phyloP scores from a whole-genome alignment of 208 protist genomes.

The Acanthamoeba castellanii region DNA sequence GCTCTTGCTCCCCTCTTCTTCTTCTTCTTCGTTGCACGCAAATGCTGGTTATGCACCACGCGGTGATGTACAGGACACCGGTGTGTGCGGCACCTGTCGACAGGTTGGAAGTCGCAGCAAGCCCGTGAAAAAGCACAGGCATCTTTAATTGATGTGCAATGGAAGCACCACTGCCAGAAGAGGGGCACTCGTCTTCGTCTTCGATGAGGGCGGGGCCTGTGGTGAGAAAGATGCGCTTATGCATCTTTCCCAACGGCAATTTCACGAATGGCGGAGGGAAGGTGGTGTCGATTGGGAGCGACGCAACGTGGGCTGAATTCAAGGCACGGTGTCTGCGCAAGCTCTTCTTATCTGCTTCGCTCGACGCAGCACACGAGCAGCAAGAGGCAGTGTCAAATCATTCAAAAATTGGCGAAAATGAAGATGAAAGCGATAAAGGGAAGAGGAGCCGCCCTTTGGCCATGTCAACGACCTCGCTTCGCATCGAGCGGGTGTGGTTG shows the following conservation, averaged over 20 bases:
- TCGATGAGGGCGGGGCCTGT: neutral
- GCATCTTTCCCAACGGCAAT: conserved; percentile 27
- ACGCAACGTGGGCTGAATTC: conserved; percentile 28
- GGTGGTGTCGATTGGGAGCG: neutral
- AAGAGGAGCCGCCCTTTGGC: neutral
- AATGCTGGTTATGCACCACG: too few species aligned
- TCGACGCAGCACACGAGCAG: neutral
- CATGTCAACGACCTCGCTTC: neutral
- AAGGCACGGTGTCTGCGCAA: conserved; percentile 26
- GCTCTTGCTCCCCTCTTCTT: too few species aligned
- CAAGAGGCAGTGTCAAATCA: neutral
- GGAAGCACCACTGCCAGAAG: neutral
- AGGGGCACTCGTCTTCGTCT: neutral
- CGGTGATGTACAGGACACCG: too few species aligned
- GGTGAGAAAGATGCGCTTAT: conserved; percentile 16
- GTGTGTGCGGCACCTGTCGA: too few species aligned
- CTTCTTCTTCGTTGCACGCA: too few species aligned
- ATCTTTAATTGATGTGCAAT: too few species aligned
- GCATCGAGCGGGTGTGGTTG: neutral
- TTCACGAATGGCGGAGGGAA: conserved; percentile 32
- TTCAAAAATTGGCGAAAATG: neutral
- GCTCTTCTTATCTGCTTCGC: neutral
- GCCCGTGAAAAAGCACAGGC: too few species aligned
- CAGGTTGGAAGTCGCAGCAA: too few species aligned
- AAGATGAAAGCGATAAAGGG: neutral